A percentile compares a stretch with the other conserved stretches of the same genome.
Conservation (phyloP, 495 filamentous ascomycete genomes). For the Schizothecium vesticola region DNA sequence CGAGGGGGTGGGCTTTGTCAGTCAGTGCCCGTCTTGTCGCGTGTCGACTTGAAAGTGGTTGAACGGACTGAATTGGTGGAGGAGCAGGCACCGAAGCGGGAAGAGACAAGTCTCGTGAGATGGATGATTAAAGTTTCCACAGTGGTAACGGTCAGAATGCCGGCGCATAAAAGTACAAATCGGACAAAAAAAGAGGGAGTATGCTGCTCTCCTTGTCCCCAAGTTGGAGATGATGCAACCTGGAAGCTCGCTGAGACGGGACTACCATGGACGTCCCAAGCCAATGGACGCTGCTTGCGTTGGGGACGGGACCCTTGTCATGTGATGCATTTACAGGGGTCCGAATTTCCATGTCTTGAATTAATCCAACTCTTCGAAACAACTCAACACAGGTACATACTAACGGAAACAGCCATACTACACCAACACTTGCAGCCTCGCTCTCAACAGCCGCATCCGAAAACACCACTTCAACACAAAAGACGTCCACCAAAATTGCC, state of each 20-base stretch:
- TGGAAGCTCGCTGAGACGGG: constrained; percentile 8
- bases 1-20: neutral
- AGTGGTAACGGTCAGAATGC: neutral
- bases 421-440: neutral
- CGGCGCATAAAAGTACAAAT: neutral
- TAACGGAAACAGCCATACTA: neutral
- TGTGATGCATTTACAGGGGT: constrained; percentile 10
- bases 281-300: neutral
- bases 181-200: neutral
- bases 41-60: neutral
- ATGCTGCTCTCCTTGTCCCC: neutral
- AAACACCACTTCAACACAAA: neutral
- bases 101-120: neutral
- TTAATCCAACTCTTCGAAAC: neutral
- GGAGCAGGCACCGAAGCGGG: neutral
- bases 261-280: neutral
- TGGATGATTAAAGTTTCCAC: neutral
- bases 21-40: neutral
- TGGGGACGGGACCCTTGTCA: constrained; percentile 7
- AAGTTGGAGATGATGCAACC: constrained; percentile 16
- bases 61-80: neutral
- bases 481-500: neutral
- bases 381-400: neutral
- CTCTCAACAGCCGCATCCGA: neutral
- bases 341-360: neutral